phyloP scores from a whole-genome alignment of 148 eudicot genomes.

The Oxyria digyna region DNA sequence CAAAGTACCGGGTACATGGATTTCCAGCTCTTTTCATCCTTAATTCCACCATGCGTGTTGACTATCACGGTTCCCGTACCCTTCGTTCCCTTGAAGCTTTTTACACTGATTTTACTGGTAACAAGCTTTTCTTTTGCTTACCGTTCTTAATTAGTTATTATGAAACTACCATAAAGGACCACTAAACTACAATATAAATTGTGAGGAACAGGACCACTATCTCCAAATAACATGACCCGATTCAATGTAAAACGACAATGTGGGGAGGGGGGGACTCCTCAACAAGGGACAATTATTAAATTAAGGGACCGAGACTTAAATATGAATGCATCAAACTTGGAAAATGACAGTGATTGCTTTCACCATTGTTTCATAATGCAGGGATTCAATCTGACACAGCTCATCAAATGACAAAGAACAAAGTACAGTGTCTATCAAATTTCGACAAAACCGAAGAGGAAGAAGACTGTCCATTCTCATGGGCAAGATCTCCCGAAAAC shows the following conservation, averaged over 20 bases:
- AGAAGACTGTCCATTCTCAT: constrained; percentile 80
- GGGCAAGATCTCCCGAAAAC: constrained; percentile 86
- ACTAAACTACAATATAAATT: background rate
- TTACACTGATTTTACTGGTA: constrained; percentile 70
- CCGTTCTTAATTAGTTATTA: background rate
- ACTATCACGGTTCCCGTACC: constrained; percentile 74
- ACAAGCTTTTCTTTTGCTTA: background rate
- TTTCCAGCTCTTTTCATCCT: constrained; percentile 79
- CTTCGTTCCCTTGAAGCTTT: constrained; percentile 58
- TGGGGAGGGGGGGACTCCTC: background rate
- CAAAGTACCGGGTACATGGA: constrained; percentile 89
- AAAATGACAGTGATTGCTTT: background rate
- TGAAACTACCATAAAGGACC: background rate
- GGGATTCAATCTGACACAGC: constrained; percentile 38
- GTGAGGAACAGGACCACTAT: background rate
- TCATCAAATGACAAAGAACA: constrained; percentile 31
- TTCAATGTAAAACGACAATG: too few relatives aligned
- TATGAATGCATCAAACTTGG: background rate
- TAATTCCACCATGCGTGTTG: constrained; percentile 76
- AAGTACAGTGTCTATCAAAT: constrained; percentile 25
- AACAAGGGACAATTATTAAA: background rate
- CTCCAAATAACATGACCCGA: background rate
- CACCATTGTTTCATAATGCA: constrained; percentile 13
- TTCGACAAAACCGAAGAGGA: constrained; percentile 22
- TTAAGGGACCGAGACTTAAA: background rate